Evolutionary conservation across 192 early-diverging fungal genomes (phyloP), one percentile per base, ranked within the genome.

Genomic region (Umbelopsis sp.): DNA sequence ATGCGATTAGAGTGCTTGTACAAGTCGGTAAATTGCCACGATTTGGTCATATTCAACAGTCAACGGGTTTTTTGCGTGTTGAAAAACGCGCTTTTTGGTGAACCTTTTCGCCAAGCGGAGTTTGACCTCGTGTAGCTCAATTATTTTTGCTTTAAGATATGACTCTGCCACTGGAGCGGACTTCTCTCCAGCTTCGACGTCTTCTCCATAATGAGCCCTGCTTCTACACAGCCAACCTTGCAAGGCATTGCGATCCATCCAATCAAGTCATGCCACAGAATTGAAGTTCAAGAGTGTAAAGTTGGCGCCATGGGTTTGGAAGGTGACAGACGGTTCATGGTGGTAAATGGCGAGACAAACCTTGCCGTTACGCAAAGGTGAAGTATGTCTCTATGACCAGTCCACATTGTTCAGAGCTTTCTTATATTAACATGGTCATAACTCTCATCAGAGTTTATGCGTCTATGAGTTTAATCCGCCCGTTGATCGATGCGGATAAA

Each of bases 1-100:
- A 92, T 82, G 27, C 71, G 77, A 12, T 70, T 68, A 7, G 85
- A 80, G 53, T 91, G 90, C 55, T 87, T 91, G 84, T 83, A 92
- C 16, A 72, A 27, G 61, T 77, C 55, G 55, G 55, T 61, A 13
- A 61, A 61, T 12, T 61, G 55, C 55, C 55, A 61, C 0, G 27
- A 2, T 25, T 61, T 30, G 4, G 33, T 25, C 55, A 61, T 61
- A 10, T 41, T 41, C 37, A 10, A 41, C 37, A 41, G 37, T 41
- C 37, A 41, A 41, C 37, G 37, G 27, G n/a, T n/a, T 30, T 10
- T 41, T 41, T 41, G 37, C 37, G 37, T 41, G 37, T 41, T 6
- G 37, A 10, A 6, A 41, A 41, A 41, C 37, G 37, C 37, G 37
- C 37, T 41, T 41, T 41, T 41, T 6, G 2, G 37, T 41, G 37